Evolutionary conservation across 257 asterid species (phyloP).

Genomic region (Echites panduratus): DNA sequence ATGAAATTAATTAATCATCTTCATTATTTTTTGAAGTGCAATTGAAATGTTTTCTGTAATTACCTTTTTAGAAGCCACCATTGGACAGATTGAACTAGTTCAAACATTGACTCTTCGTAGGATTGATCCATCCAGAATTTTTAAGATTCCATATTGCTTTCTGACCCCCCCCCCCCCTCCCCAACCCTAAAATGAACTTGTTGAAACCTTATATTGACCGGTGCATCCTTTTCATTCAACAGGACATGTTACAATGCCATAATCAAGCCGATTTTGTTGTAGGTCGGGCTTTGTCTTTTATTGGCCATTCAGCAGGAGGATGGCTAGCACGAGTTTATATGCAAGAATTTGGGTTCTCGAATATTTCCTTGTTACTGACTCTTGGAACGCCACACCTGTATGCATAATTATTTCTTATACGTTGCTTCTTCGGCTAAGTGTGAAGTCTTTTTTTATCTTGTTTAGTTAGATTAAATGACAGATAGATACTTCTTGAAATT

Average conservation of each 20-base stretch:
- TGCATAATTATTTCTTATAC: conserved; percentile 9
- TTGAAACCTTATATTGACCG: conserved; percentile 14
- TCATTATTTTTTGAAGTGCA: neutral
- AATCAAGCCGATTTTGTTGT: conserved; percentile 35
- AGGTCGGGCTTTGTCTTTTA: conserved; percentile 69
- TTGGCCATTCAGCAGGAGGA: conserved; percentile 98
- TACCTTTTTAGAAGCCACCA: neutral
- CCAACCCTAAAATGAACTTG: neutral
- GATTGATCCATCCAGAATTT: neutral
- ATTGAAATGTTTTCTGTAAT: neutral
- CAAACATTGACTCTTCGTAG: neutral
- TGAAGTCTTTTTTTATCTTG: conserved; percentile 4
- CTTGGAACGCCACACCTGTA: conserved; percentile 96
- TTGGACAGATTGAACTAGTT: neutral
- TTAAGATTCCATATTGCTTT: neutral
- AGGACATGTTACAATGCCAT: conserved; percentile 28
- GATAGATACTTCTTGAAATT: neutral
- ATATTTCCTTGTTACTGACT: conserved; percentile 66
- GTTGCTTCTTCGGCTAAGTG: neutral
- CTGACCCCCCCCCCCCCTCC: too few relatives aligned
- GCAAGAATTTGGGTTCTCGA: conserved; percentile 66
- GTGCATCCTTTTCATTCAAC: conserved; percentile 20
- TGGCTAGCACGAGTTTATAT: conserved; percentile 91
- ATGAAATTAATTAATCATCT: neutral
- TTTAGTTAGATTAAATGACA: neutral